Percentiles rank a stretch among this genome's conserved stretches.
These are phyloP conservation scores for Globisporangium rhizosaccharum DNA, from an alignment of 352 stramenopile genomes.

Conservation along the genomic window DNA sequence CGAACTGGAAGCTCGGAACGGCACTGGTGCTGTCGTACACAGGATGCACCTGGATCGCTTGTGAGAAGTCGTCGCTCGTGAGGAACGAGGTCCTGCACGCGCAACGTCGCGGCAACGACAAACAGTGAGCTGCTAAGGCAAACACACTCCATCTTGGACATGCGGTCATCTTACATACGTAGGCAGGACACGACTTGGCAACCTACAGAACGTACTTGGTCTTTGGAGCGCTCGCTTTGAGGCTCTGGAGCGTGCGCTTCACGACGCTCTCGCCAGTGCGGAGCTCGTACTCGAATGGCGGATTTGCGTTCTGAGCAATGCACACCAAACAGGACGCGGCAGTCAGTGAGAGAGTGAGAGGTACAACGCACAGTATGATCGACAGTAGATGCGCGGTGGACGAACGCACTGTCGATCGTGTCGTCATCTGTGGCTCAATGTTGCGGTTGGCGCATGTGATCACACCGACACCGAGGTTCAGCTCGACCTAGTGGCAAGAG, in stretches of 20 bases:
- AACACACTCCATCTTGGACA: too few relatives aligned
- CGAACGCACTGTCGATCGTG: constrained; percentile 36
- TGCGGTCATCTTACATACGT: too few relatives aligned
- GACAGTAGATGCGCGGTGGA: background rate
- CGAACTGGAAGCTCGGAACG: constrained; percentile 28
- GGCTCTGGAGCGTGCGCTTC: constrained; percentile 29
- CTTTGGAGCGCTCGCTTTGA: constrained; percentile 5
- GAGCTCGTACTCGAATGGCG: constrained; percentile 35
- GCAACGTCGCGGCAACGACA: background rate
- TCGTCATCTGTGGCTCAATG: constrained; percentile 50
- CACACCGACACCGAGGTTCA: constrained; percentile 56
- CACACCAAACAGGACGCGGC: background rate
- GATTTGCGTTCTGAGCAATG: constrained; percentile 6
- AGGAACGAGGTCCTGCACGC: constrained; percentile 33
- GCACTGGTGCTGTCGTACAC: constrained; percentile 22
- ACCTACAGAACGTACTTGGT: constrained; percentile 17
- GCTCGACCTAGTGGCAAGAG: constrained; percentile 35
- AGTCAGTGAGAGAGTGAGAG: background rate
- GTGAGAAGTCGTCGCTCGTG: constrained; percentile 28
- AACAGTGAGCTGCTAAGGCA: too few relatives aligned
- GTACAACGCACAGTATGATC: background rate
- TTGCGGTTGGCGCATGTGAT: constrained; percentile 37
- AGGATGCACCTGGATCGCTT: constrained; percentile 33
- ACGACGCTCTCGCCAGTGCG: constrained; percentile 48
- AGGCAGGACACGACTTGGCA: too few relatives aligned